These are phyloP conservation scores for Phytophthora tentaculata DNA, from an alignment of 352 stramenopile genomes.

Conservation along the genomic window DNA sequence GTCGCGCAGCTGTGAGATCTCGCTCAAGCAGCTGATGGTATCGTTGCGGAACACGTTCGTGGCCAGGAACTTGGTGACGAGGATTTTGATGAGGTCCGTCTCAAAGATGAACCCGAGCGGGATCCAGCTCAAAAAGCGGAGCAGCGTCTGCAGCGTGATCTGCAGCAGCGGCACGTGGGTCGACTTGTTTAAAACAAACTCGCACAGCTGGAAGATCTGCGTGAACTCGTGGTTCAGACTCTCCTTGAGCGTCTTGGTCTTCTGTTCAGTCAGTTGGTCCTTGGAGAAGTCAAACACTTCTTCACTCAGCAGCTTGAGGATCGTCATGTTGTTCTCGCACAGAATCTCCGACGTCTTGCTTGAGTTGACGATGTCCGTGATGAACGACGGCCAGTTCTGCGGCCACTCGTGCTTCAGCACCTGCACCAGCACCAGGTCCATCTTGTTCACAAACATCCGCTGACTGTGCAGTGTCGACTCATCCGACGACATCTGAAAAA, in stretches of 20 bases:
- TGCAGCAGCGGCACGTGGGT: constrained; percentile 93
- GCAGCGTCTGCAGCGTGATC: constrained; percentile 97
- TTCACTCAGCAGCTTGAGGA: constrained; percentile 99
- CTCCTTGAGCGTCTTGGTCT: constrained; percentile 98
- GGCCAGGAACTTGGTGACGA: constrained; percentile 97
- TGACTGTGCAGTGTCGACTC: constrained; percentile 89
- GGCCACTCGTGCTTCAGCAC: constrained; percentile 99
- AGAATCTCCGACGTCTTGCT: constrained; percentile 96
- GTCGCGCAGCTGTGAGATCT: constrained; percentile 96
- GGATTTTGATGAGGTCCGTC: constrained; percentile 95
- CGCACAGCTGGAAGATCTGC: constrained; percentile 98
- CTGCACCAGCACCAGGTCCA: constrained; percentile 97
- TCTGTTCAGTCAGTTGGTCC: constrained; percentile 98
- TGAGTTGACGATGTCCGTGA: constrained; percentile 95
- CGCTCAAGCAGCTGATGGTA: constrained; percentile 97
- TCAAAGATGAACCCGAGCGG: constrained; percentile 99
- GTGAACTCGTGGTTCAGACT: constrained; percentile 98
- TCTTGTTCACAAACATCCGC: constrained; percentile 94
- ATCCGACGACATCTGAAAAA: constrained; percentile 85
- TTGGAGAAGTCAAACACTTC: constrained; percentile 99
- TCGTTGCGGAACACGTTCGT: constrained; percentile 96
- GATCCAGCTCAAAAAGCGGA: constrained; percentile 99
- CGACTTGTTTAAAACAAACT: constrained; percentile 97
- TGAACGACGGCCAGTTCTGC: constrained; percentile 99
- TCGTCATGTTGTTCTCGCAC: constrained; percentile 99